A percentile compares a stretch with the other conserved stretches of the same genome.
phyloP scores from a whole-genome alignment of 2,329 filamentous ascomycete genomes.

The Fusarium musae region DNA sequence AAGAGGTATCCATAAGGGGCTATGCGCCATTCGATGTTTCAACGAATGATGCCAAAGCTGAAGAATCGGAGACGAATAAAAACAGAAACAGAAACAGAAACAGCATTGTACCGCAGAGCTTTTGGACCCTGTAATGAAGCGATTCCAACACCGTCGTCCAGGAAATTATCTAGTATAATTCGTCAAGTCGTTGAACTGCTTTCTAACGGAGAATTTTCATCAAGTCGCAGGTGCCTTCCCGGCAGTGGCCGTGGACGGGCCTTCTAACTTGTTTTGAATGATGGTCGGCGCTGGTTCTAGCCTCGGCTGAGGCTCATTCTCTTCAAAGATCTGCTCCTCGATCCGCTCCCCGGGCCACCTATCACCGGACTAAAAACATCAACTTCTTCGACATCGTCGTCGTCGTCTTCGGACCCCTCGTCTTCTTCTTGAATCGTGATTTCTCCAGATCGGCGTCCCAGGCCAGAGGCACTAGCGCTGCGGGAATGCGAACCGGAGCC shows the following conservation, averaged over 20 bases:
- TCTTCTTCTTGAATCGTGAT: conserved; percentile 77
- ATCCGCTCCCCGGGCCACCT: conserved; percentile 55
- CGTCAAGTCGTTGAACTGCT: conserved; percentile 42
- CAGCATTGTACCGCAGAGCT: conserved; percentile 18
- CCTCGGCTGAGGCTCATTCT: conserved; percentile 47
- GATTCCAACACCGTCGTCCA: conserved; percentile 16
- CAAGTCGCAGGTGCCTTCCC: conserved; percentile 27
- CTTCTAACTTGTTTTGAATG: conserved; percentile 23
- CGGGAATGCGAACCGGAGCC: conserved; percentile 59
- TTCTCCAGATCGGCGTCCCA: conserved; percentile 77
- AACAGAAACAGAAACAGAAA: conserved; percentile 24
- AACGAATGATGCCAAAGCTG: conserved; percentile 8
- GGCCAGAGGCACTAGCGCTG: conserved; percentile 70
- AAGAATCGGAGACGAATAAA: conserved; percentile 27
- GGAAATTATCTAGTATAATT: conserved; percentile 37
- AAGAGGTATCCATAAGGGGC: conserved; percentile 42
- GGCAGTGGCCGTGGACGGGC: conserved; percentile 1
- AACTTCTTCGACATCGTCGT: conserved; percentile 66
- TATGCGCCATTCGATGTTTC: conserved; percentile 19
- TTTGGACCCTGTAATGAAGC: conserved; percentile 23
- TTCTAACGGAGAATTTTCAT: conserved; percentile 5
- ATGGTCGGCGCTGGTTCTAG: conserved; percentile 31
- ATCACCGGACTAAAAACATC: conserved; percentile 67
- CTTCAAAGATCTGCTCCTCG: conserved; percentile 60
- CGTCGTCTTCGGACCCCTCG: conserved; percentile 59